Evolutionary conservation across 176 grass and related monocot genomes (phyloP).

Genomic region (Triticum aestivum): IWGSC_CS_RefSeq_v2.1 NC_057803.1:389982618-389983117

Average conservation of each 20-base stretch:
- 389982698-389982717: slow-evolving; percentile 78
- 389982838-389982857: neutral
- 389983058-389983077: neutral
- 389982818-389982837: neutral
- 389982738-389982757: slow-evolving; percentile 56
- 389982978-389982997: neutral
- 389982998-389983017: neutral
- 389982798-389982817: neutral
- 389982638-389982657: slow-evolving; percentile 23
- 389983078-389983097: neutral
- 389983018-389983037: neutral
- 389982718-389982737: slow-evolving; percentile 49
- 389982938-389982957: neutral
- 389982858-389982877: neutral
- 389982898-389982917: neutral
- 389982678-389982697: slow-evolving; percentile 88
- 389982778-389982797: slow-evolving; percentile 82
- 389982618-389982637: neutral
- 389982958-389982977: neutral
- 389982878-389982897: neutral
- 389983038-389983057: neutral
- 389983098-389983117: neutral
- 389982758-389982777: slow-evolving; percentile 67
- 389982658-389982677: slow-evolving; percentile 90
- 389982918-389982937: neutral